phyloP scores from a whole-genome alignment of 768 basidiomycete genomes.

The Mycena olivaceomarginata region DNA sequence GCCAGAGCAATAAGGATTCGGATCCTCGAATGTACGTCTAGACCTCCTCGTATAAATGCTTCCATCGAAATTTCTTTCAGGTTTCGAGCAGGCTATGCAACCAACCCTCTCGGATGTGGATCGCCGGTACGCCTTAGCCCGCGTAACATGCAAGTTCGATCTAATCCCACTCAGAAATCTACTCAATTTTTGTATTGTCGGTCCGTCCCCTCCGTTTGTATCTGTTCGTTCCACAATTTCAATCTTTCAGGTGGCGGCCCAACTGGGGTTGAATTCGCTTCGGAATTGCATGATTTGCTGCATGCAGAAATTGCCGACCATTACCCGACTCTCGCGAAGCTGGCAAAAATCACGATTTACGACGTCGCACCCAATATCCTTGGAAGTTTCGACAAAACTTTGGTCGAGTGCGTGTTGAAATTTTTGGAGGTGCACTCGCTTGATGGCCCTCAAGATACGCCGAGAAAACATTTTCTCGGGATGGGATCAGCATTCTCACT shows the following conservation, averaged over 20 bases:
- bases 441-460: conserved; percentile 71
- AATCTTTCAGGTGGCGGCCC: conserved; percentile 77
- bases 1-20: conserved; percentile 82
- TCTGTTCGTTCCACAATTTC: conserved; percentile 17
- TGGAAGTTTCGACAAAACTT: conserved; percentile 80
- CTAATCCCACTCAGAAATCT: conserved; percentile 66
- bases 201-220: conserved; percentile 57
- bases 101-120: conserved; percentile 86
- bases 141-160: background rate
- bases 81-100: conserved; percentile 92
- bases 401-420: conserved; percentile 69
- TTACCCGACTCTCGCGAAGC: conserved; percentile 77
- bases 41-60: conserved; percentile 35
- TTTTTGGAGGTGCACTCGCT: too few relatives aligned
- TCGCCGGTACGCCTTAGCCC: conserved; percentile 55
- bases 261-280: conserved; percentile 89
- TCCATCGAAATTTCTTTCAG: conserved; percentile 51
- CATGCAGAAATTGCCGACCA: conserved; percentile 77
- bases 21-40: conserved; percentile 78
- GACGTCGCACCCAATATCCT: conserved; percentile 90
- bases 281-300: conserved; percentile 88
- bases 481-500: conserved; percentile 84
- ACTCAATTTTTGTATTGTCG: conserved; percentile 92
- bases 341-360: conserved; percentile 86
- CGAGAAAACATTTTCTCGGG: conserved; percentile 81